phyloP scores from a whole-genome alignment of 2,329 filamentous ascomycete genomes.

The Aspergillus flavus region DNA sequence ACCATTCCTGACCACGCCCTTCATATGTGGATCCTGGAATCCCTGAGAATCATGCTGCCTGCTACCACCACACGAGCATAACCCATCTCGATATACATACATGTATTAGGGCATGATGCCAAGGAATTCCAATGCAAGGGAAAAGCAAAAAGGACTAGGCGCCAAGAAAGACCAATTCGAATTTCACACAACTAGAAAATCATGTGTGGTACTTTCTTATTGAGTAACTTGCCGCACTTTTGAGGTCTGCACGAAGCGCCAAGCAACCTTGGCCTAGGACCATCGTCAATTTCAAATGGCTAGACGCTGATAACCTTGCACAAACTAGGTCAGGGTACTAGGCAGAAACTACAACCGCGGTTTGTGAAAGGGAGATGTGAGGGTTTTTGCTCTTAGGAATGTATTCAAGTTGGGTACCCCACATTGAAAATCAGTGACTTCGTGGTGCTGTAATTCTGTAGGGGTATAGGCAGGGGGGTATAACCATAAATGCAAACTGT shows the following conservation, averaged over 20 bases:
- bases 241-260: neutral
- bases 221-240: neutral
- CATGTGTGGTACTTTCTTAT: neutral
- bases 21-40: neutral
- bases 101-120: neutral
- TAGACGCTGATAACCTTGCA: neutral
- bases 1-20: neutral
- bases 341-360: neutral
- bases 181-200: neutral
- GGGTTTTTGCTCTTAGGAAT: neutral
- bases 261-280: neutral
- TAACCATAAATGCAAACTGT: neutral
- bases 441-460: neutral
- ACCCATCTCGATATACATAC: neutral
- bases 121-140: conserved; percentile 7
- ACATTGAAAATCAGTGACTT: neutral
- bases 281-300: neutral
- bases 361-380: neutral
- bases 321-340: neutral
- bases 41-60: conserved; percentile 4
- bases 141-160: neutral
- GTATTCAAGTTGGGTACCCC: neutral
- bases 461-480: neutral
- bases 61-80: neutral
- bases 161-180: neutral